Conservation (phyloP, 2,329 filamentous ascomycete genomes). For the Neocucurbitaria cava region DNA sequence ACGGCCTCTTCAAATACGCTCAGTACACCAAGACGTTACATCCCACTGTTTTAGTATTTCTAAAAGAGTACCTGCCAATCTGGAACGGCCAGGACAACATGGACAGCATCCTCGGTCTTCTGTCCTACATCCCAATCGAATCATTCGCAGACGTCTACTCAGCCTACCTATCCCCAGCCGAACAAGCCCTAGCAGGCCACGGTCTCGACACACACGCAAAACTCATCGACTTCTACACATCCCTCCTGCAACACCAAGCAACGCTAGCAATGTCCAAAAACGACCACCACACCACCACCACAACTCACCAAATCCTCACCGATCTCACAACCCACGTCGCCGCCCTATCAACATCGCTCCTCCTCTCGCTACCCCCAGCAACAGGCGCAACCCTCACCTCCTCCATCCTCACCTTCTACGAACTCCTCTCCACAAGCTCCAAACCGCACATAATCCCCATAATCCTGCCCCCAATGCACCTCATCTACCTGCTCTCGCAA, state of each 20-base stretch:
- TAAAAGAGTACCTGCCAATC: slow-evolving; percentile 42
- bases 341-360: slow-evolving; percentile 37
- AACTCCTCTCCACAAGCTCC: slow-evolving; percentile 59
- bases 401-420: slow-evolving; percentile 70
- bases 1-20: slow-evolving; percentile 42
- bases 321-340: slow-evolving; percentile 41
- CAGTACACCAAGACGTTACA: slow-evolving; percentile 46
- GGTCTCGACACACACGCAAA: slow-evolving; percentile 60
- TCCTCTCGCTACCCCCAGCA: slow-evolving; percentile 31
- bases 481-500: slow-evolving; percentile 77
- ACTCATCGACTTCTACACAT: slow-evolving; percentile 72
- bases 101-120: slow-evolving; percentile 61
- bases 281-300: slow-evolving; percentile 45
- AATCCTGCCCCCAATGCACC: slow-evolving; percentile 69
- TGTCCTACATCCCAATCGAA: slow-evolving; percentile 50
- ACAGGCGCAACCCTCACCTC: slow-evolving; percentile 56
- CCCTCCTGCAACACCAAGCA: slow-evolving; percentile 66
- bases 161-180: slow-evolving; percentile 49
- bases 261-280: slow-evolving; percentile 40
- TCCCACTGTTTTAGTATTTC: slow-evolving; percentile 39
- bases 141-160: slow-evolving; percentile 57
- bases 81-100: slow-evolving; percentile 47
- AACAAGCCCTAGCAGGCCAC: slow-evolving; percentile 49
- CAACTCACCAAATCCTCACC: slow-evolving; percentile 46
- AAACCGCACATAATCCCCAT: slow-evolving; percentile 61